Base-by-base conservation (phyloP, 192 early-diverging fungal species). In the Entomortierella parvispora region DNA sequence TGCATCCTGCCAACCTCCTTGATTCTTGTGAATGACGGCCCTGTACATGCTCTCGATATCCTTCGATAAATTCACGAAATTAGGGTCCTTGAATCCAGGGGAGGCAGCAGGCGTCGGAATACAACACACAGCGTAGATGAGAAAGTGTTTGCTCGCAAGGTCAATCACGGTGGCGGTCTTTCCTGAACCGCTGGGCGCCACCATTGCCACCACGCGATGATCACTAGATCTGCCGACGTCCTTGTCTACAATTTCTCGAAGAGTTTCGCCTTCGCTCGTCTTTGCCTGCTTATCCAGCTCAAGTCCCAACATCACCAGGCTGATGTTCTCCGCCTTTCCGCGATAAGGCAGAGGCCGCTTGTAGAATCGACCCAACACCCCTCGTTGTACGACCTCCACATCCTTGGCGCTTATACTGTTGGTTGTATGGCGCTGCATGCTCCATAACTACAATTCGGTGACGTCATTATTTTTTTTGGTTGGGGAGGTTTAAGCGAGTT, bases 101-200 rank as follows among this genome's bases (percentile, higher is more conserved):
- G 40, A 50, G 44, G 20, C n/a, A 18, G 44, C 22, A 47, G 40
- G 0, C 1, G 22, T 4, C 45, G 57, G 57, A 14, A 20, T 22
- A 7, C 4, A 42, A 20, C 67, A 69, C 25, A 69, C 32, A 44
- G 25, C 37, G 55, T 69, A 69, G 54, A 69, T 22, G 47, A 69
- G 58, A 69, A 69, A 69, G 58, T 69, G 67, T 40, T 69, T 69
- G 52, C 25, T 49, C 62, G 67, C 67, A 57, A 69, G 67, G 22
- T 56, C 26, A 17, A 69, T 33, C 17, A 61, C 58, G 4, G 67
- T 61, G 25, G 67, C 57, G 47, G 67, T 69, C 58, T 69, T 69
- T 51, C 67, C 67, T 49, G 67, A 69, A 22, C 62, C 62, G 15
- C 54, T 60, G 23, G 32, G 65, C 14, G 68, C 59, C 6, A 70